phyloP scores from a whole-genome alignment of 116 monocot species.

The Cymodocea nodosa region DNA sequence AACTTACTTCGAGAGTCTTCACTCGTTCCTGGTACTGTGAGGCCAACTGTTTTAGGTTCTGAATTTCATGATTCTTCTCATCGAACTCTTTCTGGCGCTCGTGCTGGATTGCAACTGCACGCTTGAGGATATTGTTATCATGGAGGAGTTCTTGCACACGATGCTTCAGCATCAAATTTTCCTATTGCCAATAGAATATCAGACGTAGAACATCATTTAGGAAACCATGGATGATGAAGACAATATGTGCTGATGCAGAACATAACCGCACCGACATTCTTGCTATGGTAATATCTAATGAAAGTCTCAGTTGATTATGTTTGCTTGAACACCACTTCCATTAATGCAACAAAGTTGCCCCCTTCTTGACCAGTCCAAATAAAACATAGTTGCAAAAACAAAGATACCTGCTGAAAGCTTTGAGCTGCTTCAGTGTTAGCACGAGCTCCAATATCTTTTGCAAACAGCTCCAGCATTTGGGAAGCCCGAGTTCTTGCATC shows the following conservation, averaged over 20 bases:
- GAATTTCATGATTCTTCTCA: constrained; percentile 21
- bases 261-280: background rate
- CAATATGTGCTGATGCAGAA: background rate
- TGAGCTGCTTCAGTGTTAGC: constrained; percentile 20
- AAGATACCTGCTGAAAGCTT: constrained; percentile 37
- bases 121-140: constrained; percentile 41
- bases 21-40: constrained; percentile 43
- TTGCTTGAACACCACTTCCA: background rate
- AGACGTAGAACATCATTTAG: background rate
- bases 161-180: constrained; percentile 33
- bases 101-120: constrained; percentile 50
- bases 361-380: background rate
- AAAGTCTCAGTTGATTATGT: background rate
- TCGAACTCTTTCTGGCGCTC: constrained; percentile 44
- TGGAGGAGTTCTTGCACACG: constrained; percentile 25
- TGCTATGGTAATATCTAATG: no score
- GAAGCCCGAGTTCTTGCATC: constrained; percentile 39
- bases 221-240: background rate
- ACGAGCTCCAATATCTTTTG: constrained; percentile 36
- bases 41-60: constrained; percentile 31
- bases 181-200: constrained; percentile 12
- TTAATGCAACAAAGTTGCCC: background rate
- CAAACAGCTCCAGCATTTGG: constrained; percentile 41
- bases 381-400: background rate
- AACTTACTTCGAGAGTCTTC: constrained; percentile 37